Conservation (phyloP, 768 basidiomycete species). For the Boletus pseudo-olivaceus region DNA sequence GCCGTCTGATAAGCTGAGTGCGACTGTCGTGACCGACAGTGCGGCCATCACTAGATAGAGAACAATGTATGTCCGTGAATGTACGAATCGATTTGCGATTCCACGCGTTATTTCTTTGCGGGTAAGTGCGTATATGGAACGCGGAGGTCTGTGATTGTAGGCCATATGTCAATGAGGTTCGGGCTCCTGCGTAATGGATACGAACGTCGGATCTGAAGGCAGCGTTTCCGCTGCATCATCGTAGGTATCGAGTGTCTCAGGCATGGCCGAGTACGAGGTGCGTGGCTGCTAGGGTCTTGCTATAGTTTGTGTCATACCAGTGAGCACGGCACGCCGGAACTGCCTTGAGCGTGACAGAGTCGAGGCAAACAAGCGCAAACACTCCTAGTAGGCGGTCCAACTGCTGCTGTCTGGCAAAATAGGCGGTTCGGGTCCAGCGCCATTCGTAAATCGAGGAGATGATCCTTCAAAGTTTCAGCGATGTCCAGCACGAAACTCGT, state of each 20-base stretch:
- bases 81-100: conserved; percentile 86
- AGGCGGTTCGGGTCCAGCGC: neutral
- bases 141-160: conserved; percentile 51
- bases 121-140: conserved; percentile 83
- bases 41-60: conserved; percentile 89
- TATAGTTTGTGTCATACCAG: conserved; percentile 5
- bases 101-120: conserved; percentile 80
- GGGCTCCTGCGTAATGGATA: conserved; percentile 10
- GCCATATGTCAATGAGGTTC: conserved; percentile 15
- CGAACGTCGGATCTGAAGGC: conserved; percentile 30
- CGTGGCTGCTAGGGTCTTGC: neutral
- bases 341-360: neutral
- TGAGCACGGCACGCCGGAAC: neutral
- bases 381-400: neutral
- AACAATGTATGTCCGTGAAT: conserved; percentile 82
- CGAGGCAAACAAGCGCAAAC: conserved; percentile 33
- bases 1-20: conserved; percentile 75
- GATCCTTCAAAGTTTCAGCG: neutral
- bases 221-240: conserved; percentile 35
- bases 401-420: neutral
- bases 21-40: conserved; percentile 81
- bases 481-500: neutral
- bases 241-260: conserved; percentile 29
- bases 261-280: conserved; percentile 30
- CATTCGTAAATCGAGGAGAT: neutral